Evolutionary conservation across 306 rosid species (phyloP), one percentile per base, ranked within the genome.

Genomic region (Prunus mira): DNA sequence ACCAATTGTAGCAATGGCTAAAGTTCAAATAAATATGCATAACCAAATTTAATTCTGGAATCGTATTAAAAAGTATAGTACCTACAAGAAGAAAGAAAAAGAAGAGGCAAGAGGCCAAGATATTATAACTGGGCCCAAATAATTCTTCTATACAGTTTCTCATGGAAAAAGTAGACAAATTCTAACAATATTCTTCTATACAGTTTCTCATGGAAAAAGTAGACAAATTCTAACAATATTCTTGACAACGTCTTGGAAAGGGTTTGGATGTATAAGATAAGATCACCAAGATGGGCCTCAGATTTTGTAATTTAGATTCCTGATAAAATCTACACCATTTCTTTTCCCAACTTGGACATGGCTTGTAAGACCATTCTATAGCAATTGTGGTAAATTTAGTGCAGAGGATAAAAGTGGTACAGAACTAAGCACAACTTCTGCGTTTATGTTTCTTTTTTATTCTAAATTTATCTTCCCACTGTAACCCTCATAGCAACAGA

Each of bases 331-430:
- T 45, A 38, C 56, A 24, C 34, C 58, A 18, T 19, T 15, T 52
- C 20, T 19, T 52, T 17, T 52, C 58, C 58, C 20, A 17, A 15
- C 58, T 52, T 15, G 20, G 7, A 19, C 9, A 52, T 52, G 58
- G 58, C 20, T 52, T 52, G 58, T 52, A 15, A 18, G 58, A 52
- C 58, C 58, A 52, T 18, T 19, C 58, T 52, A 18, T 52, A 18
- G 58, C 62, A 20, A 56, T 20, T 56, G n/a, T 15, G n/a, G 56
- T 17, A 56, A 10, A 19, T 20, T 56, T 20, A 56, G 25, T n/a
- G 62, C 62, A 56, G 62, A 56, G 62, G 62, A 56, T 56, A 56
- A n/a, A 56, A 60, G 65, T 60, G 65, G 38, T 24, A 60, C 9
- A 24, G 18, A 60, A 12, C 34, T 24, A 12, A 25, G 65, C 18